Percentiles rank a stretch among this genome's conserved stretches.
These are phyloP conservation scores for Endocarpon pusillum DNA, from an alignment of 495 filamentous ascomycete species.

Conservation along the genomic window DNA sequence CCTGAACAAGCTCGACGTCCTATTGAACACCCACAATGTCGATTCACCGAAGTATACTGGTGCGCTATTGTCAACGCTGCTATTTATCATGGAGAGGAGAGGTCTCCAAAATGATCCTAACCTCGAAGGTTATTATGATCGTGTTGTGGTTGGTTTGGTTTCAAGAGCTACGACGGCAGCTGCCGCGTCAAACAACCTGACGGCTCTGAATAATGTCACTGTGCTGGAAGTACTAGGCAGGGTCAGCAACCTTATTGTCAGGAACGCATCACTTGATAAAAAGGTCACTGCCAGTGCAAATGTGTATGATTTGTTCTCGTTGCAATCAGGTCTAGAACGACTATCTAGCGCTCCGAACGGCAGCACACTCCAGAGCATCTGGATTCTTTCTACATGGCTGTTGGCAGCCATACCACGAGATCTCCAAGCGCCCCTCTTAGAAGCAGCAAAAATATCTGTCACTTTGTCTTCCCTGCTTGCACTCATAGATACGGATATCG, in stretches of 20 bases:
- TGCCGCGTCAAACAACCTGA: constrained; percentile 20
- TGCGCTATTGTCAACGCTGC: constrained; percentile 44
- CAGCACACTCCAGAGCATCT: constrained; percentile 25
- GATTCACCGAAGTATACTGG: constrained; percentile 34
- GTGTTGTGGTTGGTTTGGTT: constrained; percentile 37
- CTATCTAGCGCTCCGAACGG: constrained; percentile 19
- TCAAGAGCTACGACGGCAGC: constrained; percentile 27
- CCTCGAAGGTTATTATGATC: constrained; percentile 40
- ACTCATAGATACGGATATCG: constrained; percentile 30
- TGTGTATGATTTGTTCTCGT: constrained; percentile 42
- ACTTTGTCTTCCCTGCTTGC: constrained; percentile 19
- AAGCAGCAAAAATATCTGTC: constrained; percentile 8
- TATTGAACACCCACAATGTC: constrained; percentile 36
- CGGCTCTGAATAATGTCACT: constrained; percentile 33
- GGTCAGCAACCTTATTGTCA: constrained; percentile 42
- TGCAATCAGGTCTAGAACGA: constrained; percentile 13
- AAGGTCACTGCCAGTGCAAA: constrained; percentile 38
- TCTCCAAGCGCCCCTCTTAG: neutral
- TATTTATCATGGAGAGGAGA: constrained; percentile 45
- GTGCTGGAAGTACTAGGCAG: constrained; percentile 46
- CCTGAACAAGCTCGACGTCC: constrained; percentile 43
- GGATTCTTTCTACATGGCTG: constrained; percentile 44
- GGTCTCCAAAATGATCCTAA: constrained; percentile 30
- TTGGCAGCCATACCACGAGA: constrained; percentile 39
- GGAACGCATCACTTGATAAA: constrained; percentile 31